Evolutionary conservation across 805 yeast species (phyloP).

Genomic region (Ogataea zsoltii): DNA sequence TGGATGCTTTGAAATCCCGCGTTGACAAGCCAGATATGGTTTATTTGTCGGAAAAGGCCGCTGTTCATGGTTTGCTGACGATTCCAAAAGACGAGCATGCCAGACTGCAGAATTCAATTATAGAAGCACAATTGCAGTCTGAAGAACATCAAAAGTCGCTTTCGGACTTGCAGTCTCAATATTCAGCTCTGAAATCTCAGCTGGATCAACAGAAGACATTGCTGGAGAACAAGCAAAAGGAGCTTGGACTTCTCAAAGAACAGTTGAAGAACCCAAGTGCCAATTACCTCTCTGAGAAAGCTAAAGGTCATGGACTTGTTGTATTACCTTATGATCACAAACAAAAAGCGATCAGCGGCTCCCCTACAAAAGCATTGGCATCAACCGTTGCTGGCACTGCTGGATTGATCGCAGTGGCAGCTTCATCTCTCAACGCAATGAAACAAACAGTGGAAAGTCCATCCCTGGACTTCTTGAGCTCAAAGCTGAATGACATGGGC

Average conservation of each 20-base stretch:
- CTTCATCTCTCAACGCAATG: slow-evolving; percentile 27
- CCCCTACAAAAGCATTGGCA: neutral
- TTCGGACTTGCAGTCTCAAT: neutral
- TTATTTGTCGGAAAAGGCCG: slow-evolving; percentile 31
- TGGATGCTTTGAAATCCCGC: slow-evolving; percentile 3
- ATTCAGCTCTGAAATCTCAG: neutral
- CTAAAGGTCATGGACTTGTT: slow-evolving; percentile 14
- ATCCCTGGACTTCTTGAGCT: slow-evolving; percentile 27
- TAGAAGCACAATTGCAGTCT: slow-evolving; percentile 4
- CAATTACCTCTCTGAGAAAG: slow-evolving; percentile 27
- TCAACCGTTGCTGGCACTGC: slow-evolving; percentile 30
- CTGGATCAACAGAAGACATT: neutral
- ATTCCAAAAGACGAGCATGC: slow-evolving; percentile 13
- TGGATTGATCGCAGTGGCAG: slow-evolving; percentile 39
- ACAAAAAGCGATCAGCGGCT: no score
- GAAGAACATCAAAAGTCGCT: neutral
- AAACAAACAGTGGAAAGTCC: slow-evolving; percentile 25
- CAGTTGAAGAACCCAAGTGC: slow-evolving; percentile 29
- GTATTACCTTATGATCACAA: slow-evolving; percentile 1
- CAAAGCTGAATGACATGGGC: slow-evolving; percentile 26
- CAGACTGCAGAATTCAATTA: neutral
- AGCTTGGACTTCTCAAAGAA: slow-evolving; percentile 5
- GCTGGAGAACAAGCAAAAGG: neutral
- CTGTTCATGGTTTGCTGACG: slow-evolving; percentile 11
- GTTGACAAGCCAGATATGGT: slow-evolving; percentile 31